Percentiles rank a stretch among this genome's conserved stretches.
These are phyloP conservation scores for Colletotrichum magnum DNA, from an alignment of 2,329 filamentous ascomycete species.

Conservation along the genomic window DNA sequence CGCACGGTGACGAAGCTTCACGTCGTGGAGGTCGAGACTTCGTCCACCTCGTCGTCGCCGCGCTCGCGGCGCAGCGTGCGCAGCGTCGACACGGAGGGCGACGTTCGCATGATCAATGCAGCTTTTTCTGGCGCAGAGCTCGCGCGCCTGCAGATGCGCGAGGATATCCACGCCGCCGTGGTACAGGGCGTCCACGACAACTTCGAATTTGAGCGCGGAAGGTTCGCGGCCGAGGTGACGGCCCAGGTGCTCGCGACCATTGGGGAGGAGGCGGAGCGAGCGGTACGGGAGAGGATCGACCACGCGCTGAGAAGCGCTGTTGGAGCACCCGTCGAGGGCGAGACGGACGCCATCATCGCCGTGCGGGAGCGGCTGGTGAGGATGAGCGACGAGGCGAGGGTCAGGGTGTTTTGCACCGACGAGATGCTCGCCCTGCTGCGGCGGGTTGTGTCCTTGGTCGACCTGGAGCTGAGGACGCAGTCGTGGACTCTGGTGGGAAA, in stretches of 20 bases:
- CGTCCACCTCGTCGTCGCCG: conserved; percentile 8
- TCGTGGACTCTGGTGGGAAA: conserved; percentile 17
- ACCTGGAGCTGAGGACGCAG: conserved; percentile 10
- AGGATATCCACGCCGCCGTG: conserved; percentile 1
- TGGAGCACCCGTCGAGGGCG: conserved; percentile 5
- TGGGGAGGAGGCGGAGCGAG: neutral
- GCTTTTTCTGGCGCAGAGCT: neutral
- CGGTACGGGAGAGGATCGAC: conserved; percentile 6
- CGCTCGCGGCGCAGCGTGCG: conserved; percentile 5
- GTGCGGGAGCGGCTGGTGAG: conserved; percentile 24
- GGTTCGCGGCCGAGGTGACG: conserved; percentile 11
- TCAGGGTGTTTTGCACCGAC: conserved; percentile 28
- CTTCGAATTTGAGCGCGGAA: conserved; percentile 16
- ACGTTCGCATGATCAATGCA: conserved; percentile 27
- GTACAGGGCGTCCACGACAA: conserved; percentile 1
- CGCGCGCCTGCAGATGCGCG: neutral
- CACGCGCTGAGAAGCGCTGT: neutral
- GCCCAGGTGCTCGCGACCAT: conserved; percentile 7
- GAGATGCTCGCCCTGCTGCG: conserved; percentile 25
- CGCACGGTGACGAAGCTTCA: neutral
- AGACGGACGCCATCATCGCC: conserved; percentile 1
- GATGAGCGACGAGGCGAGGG: conserved; percentile 18
- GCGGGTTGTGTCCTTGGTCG: neutral
- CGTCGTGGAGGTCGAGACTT: neutral
- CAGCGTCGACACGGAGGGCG: conserved; percentile 23